Evolutionary conservation across 1,284 basidiomycete genomes (phyloP), one percentile per base, ranked within the genome.

Genomic region (Cryptococcus sp.): DNA sequence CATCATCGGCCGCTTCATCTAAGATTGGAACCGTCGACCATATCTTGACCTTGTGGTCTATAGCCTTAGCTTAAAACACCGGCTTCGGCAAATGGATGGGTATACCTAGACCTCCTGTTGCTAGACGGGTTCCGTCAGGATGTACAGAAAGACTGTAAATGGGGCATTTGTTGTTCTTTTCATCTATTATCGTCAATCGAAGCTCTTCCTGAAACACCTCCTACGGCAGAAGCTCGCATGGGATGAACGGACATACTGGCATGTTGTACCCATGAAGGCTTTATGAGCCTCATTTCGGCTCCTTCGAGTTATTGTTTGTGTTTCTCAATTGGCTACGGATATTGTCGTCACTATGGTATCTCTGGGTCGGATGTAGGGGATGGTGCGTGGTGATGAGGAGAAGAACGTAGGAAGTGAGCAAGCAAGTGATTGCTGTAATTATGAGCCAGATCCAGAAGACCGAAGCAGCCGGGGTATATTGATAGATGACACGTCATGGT

Each of bases 1-100:
- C 84, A n/a, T 78, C 75, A 59, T 92, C 89, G 0, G 84, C 82
- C 16, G 82, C 80, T 21, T 80, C 74, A 55, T 86, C 85, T 31
- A 98, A 78, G 61, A 98, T 94, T 1, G 93, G 91, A 54, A 87
- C 85, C 0, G 94, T 98, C 57, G 87, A 88, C 96, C 96, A 98
- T 74, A 98, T 91, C 56, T 92, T 87, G 59, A 99, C 85, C 79
- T 96, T 96, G 45, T 89, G 86, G 73, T 98, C 92, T 76, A 62
- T 16, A 23, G n/a, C 11, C n/a, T 48, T 10, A 21, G 13, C 25
- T 13, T 31, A 18, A 14, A 36, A 16, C 43, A 41, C 36, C 4
- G 36, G 4, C 41, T 50, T 55, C 52, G 36, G 14, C 36, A 37
- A 23, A 7, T 4, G 16, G 43, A 24, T 13, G 25, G 18, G 57